Conservation (phyloP, 2,329 filamentous ascomycete genomes). For the Acephala macrosclerotiorum region DNA sequence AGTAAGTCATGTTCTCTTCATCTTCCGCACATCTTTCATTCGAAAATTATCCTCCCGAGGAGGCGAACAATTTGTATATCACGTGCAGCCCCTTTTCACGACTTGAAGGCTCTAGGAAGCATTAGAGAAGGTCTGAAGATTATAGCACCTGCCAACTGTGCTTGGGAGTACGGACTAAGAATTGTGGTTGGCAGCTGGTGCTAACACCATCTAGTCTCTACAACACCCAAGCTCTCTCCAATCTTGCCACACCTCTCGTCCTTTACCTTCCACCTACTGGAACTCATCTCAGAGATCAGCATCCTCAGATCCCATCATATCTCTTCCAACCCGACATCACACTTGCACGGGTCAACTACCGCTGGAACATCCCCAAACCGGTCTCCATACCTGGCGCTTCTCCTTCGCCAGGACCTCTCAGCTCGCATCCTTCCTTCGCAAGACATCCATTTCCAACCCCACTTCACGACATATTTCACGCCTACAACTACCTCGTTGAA, state of each 20-base stretch:
- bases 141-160: background rate
- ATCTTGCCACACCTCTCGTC: conserved; percentile 53
- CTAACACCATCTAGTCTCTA: conserved; percentile 38
- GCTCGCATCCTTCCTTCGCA: conserved; percentile 25
- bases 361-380: conserved; percentile 52
- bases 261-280: conserved; percentile 58
- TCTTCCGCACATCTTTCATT: background rate
- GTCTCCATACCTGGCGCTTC: background rate
- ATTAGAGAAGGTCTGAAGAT: background rate
- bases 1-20: conserved; percentile 34
- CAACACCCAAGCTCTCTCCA: conserved; percentile 37
- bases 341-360: conserved; percentile 65
- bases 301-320: conserved; percentile 47
- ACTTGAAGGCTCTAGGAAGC: background rate
- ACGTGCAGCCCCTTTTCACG: background rate
- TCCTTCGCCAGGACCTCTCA: conserved; percentile 19
- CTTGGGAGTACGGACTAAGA: background rate
- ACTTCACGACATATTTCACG: conserved; percentile 62
- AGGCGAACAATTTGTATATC: background rate
- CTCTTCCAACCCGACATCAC: conserved; percentile 55
- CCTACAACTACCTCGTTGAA: conserved; percentile 49
- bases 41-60: background rate
- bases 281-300: conserved; percentile 54
- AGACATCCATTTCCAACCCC: conserved; percentile 59
- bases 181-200: background rate